phyloP scores from a whole-genome alignment of 2,329 filamentous ascomycete species.

The Monosporascus sp. region DNA sequence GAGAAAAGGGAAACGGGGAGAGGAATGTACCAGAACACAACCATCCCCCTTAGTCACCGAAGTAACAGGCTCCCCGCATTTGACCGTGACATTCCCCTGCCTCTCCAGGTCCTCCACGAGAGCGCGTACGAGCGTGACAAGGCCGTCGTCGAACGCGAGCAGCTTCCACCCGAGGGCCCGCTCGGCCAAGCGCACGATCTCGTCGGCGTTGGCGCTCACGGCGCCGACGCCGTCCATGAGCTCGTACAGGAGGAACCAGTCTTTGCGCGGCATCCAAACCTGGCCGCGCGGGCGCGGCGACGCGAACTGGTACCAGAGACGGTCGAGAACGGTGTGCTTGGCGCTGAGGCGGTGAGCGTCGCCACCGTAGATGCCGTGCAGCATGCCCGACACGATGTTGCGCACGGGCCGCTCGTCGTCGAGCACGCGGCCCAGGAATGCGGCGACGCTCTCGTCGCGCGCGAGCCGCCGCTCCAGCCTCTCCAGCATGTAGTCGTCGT shows the following conservation, averaged over 20 bases:
- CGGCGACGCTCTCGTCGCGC: slow-evolving; percentile 65
- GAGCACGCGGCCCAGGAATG: slow-evolving; percentile 54
- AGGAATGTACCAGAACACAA: slow-evolving; percentile 36
- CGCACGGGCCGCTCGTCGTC: slow-evolving; percentile 52
- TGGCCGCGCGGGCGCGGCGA: background rate
- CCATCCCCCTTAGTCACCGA: slow-evolving; percentile 34
- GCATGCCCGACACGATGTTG: slow-evolving; percentile 67
- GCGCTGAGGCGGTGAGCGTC: slow-evolving; percentile 77
- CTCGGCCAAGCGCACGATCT: slow-evolving; percentile 22
- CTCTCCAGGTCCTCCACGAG: slow-evolving; percentile 44
- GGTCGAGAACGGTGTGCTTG: slow-evolving; percentile 53
- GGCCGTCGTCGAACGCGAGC: slow-evolving; percentile 52
- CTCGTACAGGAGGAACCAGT: slow-evolving; percentile 14
- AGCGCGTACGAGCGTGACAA: slow-evolving; percentile 53
- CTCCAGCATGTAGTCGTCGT: too few species aligned
- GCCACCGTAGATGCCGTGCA: slow-evolving; percentile 91
- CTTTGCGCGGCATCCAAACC: slow-evolving; percentile 12
- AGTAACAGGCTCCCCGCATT: slow-evolving; percentile 41
- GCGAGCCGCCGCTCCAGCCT: too few species aligned
- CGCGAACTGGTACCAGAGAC: slow-evolving; percentile 38
- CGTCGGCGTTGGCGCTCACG: slow-evolving; percentile 8
- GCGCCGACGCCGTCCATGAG: slow-evolving; percentile 9
- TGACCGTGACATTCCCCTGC: slow-evolving; percentile 56
- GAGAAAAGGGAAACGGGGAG: too few species aligned
- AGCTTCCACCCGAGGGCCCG: slow-evolving; percentile 27